These are phyloP conservation scores for Daedaleopsis sinensis DNA, from an alignment of 768 basidiomycete genomes.

Conservation along the genomic window DNA sequence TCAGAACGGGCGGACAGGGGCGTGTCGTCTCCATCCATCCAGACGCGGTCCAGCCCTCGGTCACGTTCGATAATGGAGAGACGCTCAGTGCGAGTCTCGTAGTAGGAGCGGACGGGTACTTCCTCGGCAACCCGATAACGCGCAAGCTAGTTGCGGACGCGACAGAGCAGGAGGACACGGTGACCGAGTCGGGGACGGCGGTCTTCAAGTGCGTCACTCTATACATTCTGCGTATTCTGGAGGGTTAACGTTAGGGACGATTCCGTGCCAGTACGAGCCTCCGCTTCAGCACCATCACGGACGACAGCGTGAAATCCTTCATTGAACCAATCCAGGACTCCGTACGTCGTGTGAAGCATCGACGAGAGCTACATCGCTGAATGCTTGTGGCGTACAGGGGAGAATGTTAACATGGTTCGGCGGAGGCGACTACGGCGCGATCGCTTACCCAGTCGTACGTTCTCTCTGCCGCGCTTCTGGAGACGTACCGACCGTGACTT, in stretches of 20 bases:
- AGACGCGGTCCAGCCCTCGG: conserved; percentile 19
- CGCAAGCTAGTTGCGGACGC: conserved; percentile 17
- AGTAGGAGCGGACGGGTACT: conserved; percentile 31
- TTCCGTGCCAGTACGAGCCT: too few species aligned
- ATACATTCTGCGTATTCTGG: too few species aligned
- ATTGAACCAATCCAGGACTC: conserved; percentile 5
- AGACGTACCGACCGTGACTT: neutral
- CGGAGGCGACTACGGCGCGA: conserved; percentile 13
- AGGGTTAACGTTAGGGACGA: neutral
- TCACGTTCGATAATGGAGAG: conserved; percentile 30
- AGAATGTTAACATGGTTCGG: conserved; percentile 17
- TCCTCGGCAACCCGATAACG: conserved; percentile 4
- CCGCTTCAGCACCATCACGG: too few species aligned
- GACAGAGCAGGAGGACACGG: conserved; percentile 9
- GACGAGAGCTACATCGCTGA: neutral
- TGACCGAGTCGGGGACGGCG: conserved; percentile 12
- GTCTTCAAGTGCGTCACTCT: conserved; percentile 25
- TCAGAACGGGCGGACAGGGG: conserved; percentile 14
- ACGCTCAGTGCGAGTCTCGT: conserved; percentile 31
- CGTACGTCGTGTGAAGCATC: neutral
- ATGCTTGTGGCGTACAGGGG: conserved; percentile 4
- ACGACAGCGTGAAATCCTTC: conserved; percentile 10
- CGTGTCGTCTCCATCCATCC: conserved; percentile 17
- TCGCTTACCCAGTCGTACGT: conserved; percentile 22
- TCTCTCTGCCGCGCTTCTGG: neutral